Evolutionary conservation across 805 yeast species (phyloP).

Genomic region (Starmerella sirachaensis): DNA sequence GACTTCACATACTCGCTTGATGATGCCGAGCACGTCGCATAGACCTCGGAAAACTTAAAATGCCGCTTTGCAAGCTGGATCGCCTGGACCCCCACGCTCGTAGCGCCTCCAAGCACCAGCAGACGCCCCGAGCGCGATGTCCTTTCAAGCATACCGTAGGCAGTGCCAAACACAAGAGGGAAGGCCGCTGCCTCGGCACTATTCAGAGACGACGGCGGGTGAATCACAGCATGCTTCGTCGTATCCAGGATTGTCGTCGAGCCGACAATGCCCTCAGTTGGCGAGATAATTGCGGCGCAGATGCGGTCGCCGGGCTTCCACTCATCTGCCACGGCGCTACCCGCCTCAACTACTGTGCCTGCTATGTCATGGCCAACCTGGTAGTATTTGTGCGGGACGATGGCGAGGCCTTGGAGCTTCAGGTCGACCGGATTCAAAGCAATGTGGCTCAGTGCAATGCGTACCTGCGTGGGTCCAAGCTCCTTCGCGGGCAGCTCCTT

Average conservation of each 20-base stretch:
- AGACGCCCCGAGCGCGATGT: conserved; percentile 24
- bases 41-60: conserved; percentile 40
- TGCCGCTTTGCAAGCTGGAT: conserved; percentile 46
- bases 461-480: conserved; percentile 33
- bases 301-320: conserved; percentile 53
- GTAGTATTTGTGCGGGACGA: conserved; percentile 32
- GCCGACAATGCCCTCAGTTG: conserved; percentile 19
- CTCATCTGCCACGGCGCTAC: conserved; percentile 31
- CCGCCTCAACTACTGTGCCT: conserved; percentile 49
- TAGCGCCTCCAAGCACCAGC: conserved; percentile 62
- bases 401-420: conserved; percentile 31
- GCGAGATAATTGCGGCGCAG: conserved; percentile 37
- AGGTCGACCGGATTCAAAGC: conserved; percentile 59
- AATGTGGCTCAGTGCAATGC: conserved; percentile 46
- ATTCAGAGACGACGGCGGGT: conserved; percentile 36
- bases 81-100: conserved; percentile 52
- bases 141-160: conserved; percentile 33
- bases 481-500: conserved; percentile 37
- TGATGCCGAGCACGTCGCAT: conserved; percentile 41
- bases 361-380: conserved; percentile 61
- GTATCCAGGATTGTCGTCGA: conserved; percentile 18
- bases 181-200: conserved; percentile 50
- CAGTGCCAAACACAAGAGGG: conserved; percentile 56
- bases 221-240: conserved; percentile 28
- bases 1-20: conserved; percentile 36